Percentiles rank a stretch among this genome's conserved stretches.
phyloP scores from a whole-genome alignment of 495 filamentous ascomycete species.

The Massariosphaeria phaeospora region DNA sequence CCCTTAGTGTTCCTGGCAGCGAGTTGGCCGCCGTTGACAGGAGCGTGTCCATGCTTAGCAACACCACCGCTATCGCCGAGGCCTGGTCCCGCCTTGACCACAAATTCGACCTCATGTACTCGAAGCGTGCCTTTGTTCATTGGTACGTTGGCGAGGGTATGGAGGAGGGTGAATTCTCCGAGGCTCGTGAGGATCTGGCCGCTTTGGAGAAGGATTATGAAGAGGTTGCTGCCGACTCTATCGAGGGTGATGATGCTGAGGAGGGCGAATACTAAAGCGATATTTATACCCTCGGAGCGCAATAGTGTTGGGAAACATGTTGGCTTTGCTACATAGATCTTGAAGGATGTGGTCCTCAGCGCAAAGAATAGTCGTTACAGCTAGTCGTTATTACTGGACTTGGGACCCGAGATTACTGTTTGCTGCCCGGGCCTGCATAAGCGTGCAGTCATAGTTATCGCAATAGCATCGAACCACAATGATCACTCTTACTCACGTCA shows the following conservation, averaged over 20 bases:
- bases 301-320: neutral
- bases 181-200: slow-evolving; percentile 84
- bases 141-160: slow-evolving; percentile 96
- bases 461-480: too few species aligned
- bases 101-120: slow-evolving; percentile 97
- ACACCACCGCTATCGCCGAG: slow-evolving; percentile 87
- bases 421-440: too few species aligned
- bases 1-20: slow-evolving; percentile 66
- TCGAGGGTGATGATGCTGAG: slow-evolving; percentile 55
- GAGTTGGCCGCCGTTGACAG: slow-evolving; percentile 82
- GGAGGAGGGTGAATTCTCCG: slow-evolving; percentile 91
- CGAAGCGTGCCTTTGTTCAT: slow-evolving; percentile 90
- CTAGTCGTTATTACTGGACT: neutral
- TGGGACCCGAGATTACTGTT: too few species aligned
- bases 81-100: slow-evolving; percentile 84
- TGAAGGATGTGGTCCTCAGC: neutral
- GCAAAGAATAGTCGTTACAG: too few species aligned
- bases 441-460: too few species aligned
- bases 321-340: neutral
- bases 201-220: slow-evolving; percentile 90
- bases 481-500: too few species aligned
- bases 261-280: slow-evolving; percentile 66
- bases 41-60: slow-evolving; percentile 84
- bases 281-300: slow-evolving; percentile 22
- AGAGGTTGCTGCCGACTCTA: slow-evolving; percentile 74